Evolutionary conservation across 768 basidiomycete species (phyloP), one percentile per base, ranked within the genome.

Genomic region (Daedalea quercina): DNA sequence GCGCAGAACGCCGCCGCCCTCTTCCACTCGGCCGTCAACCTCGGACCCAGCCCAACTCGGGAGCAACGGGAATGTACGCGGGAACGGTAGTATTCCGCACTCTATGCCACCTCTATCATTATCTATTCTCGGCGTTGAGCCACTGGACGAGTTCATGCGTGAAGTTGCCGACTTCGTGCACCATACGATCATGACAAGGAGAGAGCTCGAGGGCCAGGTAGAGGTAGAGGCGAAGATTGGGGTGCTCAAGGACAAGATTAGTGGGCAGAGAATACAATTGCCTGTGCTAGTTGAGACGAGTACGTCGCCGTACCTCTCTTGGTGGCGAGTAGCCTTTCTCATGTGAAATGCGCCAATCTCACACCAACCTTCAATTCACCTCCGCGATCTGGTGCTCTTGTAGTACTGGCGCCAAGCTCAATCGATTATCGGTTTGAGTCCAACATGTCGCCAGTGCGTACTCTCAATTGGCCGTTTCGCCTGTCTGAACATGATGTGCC

Each of bases 211-310:
- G 9, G 65, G 60, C 48, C 80, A 81, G 31, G 74, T 69, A 34
- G 94, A 95, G 72, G 86, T 95, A 9, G 94, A 95, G 68, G 93
- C 90, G 2, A 95, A 95, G 70, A 76, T 96, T 50, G 93, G 93
- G 2, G 55, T 90, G 17, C 65, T 96, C 64, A 73, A 74, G 50
- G 87, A 93, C 56, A 72, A 73, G 50, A 58, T 26, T 35, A 68
- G 75, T 9, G 81, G 81, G 9, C 72, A 76, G 63, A 74, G 94
- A 58, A 61, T 92, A 61, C 61, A 63, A 22, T 67, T 93, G 44
- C 92, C 92, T 13, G 80, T 93, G 24, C 73, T 84, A 37, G 85
- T 85, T 15, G 94, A 95, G 65, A 87, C 88, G 47, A 91, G 93
- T 94, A 68, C 67, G 84, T 81, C 28, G 23, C 23, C 17, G 22